Evolutionary conservation across 352 stramenopile genomes (phyloP), one percentile per base, ranked within the genome.

Genomic region (Phytophthora kernoviae): DNA sequence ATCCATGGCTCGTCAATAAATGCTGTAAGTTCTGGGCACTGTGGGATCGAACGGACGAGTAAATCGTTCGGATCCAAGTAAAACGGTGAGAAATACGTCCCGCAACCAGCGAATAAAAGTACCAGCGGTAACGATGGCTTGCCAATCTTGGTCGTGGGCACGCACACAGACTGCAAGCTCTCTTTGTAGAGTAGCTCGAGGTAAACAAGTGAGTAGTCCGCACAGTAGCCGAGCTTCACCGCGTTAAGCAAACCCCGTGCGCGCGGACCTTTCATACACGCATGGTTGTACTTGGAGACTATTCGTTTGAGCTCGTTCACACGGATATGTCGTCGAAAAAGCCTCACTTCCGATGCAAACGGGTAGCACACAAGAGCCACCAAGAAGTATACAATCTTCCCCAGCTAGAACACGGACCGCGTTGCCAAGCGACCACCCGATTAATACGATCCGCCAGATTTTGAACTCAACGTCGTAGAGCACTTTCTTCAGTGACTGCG

Each of bases 1-100:
- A 94, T 83, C 83, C 82, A 94, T 41, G 77, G 81, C 26, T 92
- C 85, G 50, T 94, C 85, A 47, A 94, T 94, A 56, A 94, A 94
- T n/a, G 82, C 75, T 6, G 81, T 91, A 17, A 94, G 58, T 48
- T 92, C 79, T 4, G 85, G 80, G 20, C 82, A 91, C 50, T 94
- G 83, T 1, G 85, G 85, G 33, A 94, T 78, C 2, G 83, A 88
- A 1, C 85, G 81, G 41, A 94, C 83, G 14, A 94, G 68, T 42
- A 94, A 53, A 51, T 94, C 85, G 20, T 85, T 94, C 43, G 85
- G 85, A 21, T 94, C 85, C 18, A 94, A 59, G 58, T 88, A 94
- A 34, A 87, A 88, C 0, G 85, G 85, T 39, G 81, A 89, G 34
- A 88, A 80, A 55, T 94, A 94, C n/a, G 81, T 86, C 12, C 85